phyloP scores from a whole-genome alignment of 768 basidiomycete species.

The Pulveroboletus sp. region DNA sequence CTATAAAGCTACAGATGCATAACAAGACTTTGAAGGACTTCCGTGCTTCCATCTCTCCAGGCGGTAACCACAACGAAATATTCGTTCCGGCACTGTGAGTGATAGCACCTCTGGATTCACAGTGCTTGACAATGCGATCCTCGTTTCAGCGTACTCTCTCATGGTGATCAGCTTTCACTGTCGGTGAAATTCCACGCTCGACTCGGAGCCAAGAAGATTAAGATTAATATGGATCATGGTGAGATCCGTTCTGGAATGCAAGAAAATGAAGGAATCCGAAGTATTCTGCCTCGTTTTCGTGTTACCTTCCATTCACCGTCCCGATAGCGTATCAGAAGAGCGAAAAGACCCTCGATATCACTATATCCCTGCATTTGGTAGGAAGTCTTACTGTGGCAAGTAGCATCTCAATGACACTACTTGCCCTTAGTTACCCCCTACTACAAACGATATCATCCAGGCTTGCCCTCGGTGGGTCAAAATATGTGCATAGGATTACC shows the following conservation, averaged over 20 bases:
- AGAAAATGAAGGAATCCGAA: not conserved
- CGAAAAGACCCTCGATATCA: not conserved
- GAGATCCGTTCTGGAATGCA: not conserved
- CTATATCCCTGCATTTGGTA: not conserved
- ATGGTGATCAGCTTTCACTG: not conserved
- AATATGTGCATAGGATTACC: not conserved
- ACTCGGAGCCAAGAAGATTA: not conserved
- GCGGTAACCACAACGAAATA: not conserved
- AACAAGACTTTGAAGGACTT: not conserved
- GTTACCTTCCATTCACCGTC: not conserved
- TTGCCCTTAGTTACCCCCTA: not conserved
- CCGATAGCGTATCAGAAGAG: not conserved
- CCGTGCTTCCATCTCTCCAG: not conserved
- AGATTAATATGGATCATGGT: not conserved
- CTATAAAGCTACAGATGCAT: not conserved
- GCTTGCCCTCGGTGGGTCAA: not conserved
- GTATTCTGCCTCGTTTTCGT: not conserved
- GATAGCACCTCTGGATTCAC: not conserved
- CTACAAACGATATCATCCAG: not conserved
- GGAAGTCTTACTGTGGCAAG: not conserved
- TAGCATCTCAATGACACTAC: not conserved
- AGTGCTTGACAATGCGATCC: not conserved
- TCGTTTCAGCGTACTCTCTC: not conserved
- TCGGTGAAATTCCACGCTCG: not conserved
- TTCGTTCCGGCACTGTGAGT: not conserved